phyloP scores from a whole-genome alignment of 2,329 filamentous ascomycete species.

The Pseudocercospora eumusae region DNA sequence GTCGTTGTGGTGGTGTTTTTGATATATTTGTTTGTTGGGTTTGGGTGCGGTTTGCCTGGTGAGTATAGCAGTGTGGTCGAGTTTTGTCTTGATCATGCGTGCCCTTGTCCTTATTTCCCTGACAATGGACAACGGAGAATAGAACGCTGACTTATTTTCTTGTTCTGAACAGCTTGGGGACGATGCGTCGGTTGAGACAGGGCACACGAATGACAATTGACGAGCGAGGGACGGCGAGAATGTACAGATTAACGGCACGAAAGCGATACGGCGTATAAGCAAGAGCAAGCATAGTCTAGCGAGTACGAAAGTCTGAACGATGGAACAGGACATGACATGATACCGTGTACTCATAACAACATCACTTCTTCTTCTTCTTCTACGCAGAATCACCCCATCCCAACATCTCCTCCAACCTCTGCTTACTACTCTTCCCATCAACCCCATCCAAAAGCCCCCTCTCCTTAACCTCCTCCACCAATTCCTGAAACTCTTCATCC shows the following conservation, averaged over 20 bases:
- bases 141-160: slow-evolving; percentile 1
- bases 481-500: slow-evolving; percentile 39
- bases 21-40: slow-evolving; percentile 69
- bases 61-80: slow-evolving; percentile 29
- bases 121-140: slow-evolving; percentile 5
- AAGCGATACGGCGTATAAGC: background rate
- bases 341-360: slow-evolving; percentile 5
- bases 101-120: background rate
- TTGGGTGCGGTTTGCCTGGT: slow-evolving; percentile 70
- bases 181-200: background rate
- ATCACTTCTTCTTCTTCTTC: background rate
- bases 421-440: slow-evolving; percentile 7
- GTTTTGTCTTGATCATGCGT: slow-evolving; percentile 2
- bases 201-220: background rate
- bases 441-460: slow-evolving; percentile 34
- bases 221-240: background rate
- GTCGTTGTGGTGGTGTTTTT: slow-evolving; percentile 71
- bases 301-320: background rate
- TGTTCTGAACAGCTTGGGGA: slow-evolving; percentile 1
- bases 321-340: background rate
- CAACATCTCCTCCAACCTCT: slow-evolving; percentile 13
- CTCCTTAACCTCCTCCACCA: slow-evolving; percentile 39
- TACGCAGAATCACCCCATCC: slow-evolving; percentile 7
- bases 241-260: background rate
- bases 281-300: background rate